A percentile compares a stretch with the other conserved stretches of the same genome.
Evolutionary conservation across 306 rosid genomes (phyloP).

Genomic region (Gastrolobium bilobum): DNA sequence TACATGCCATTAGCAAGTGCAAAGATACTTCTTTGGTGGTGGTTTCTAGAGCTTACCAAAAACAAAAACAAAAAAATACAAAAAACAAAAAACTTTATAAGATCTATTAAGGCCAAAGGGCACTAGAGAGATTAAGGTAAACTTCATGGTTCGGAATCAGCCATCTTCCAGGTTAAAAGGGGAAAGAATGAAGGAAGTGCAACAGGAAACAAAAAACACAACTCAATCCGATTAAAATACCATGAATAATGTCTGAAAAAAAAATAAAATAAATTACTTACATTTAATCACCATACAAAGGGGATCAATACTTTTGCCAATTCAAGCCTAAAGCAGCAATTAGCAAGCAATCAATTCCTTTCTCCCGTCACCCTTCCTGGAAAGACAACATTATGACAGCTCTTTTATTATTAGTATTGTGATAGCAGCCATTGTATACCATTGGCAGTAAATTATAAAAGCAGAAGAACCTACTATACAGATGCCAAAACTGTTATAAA

Average conservation of each 20-base stretch:
- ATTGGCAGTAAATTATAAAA: background rate
- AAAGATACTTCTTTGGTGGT: conserved; percentile 2
- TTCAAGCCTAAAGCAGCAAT: conserved; percentile 34
- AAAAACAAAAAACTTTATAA: background rate
- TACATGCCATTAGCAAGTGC: background rate
- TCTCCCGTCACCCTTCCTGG: background rate
- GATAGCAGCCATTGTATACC: conserved; percentile 27
- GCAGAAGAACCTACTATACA: background rate
- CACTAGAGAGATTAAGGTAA: conserved; percentile 11
- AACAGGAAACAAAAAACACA: background rate
- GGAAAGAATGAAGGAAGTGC: background rate
- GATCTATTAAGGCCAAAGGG: conserved; percentile 19
- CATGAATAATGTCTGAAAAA: background rate
- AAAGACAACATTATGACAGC: background rate
- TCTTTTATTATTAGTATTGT: background rate
- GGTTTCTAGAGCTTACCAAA: background rate
- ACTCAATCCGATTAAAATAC: background rate
- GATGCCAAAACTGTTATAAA: background rate
- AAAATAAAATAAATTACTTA: conserved; percentile 10
- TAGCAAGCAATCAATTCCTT: conserved; percentile 23
- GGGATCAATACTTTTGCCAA: conserved; percentile 4
- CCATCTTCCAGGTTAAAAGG: background rate
- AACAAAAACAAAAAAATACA: background rate
- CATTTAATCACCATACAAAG: conserved; percentile 17
- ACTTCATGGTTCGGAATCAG: conserved; percentile 4